These are phyloP conservation scores for Fusarium virguliforme DNA, from an alignment of 2,329 filamentous ascomycete species.

Conservation along the genomic window DNA sequence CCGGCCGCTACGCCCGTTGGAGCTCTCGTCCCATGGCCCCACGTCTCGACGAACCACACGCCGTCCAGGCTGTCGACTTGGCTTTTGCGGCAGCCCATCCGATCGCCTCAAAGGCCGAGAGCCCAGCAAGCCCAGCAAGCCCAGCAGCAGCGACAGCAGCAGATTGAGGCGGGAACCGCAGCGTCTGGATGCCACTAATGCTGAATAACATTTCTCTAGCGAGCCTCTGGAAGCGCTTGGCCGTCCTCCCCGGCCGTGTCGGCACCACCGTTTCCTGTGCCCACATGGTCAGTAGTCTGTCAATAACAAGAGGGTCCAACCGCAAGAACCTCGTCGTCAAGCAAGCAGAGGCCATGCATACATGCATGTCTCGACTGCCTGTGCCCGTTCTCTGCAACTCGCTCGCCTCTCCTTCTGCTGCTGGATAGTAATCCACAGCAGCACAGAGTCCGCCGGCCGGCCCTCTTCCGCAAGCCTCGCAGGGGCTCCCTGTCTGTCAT, in stretches of 20 bases:
- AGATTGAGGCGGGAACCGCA: slow-evolving; percentile 37
- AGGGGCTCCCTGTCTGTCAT: slow-evolving; percentile 52
- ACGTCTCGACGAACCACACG: slow-evolving; percentile 48
- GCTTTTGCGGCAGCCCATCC: slow-evolving; percentile 43
- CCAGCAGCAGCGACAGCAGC: no score
- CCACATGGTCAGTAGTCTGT: slow-evolving; percentile 1
- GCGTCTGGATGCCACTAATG: slow-evolving; percentile 29
- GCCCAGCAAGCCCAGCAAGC: slow-evolving; percentile 5
- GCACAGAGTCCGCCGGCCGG: slow-evolving; percentile 33
- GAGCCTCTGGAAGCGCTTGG: slow-evolving; percentile 27
- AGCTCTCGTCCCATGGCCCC: slow-evolving; percentile 49
- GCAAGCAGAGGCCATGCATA: neutral
- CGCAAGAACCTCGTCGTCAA: slow-evolving; percentile 10
- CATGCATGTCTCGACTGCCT: slow-evolving; percentile 31
- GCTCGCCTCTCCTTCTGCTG: neutral
- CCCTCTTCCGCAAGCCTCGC: slow-evolving; percentile 45
- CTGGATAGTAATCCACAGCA: slow-evolving; percentile 9
- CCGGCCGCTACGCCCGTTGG: slow-evolving; percentile 51
- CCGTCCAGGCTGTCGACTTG: slow-evolving; percentile 32
- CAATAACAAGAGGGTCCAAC: slow-evolving; percentile 13
- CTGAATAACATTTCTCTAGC: slow-evolving; percentile 36
- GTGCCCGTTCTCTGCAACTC: slow-evolving; percentile 21
- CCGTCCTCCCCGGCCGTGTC: slow-evolving; percentile 17
- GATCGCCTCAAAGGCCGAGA: slow-evolving; percentile 39
- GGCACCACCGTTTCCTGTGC: slow-evolving; percentile 15